A percentile compares a stretch with the other conserved stretches of the same genome.
These are phyloP conservation scores for Volutella citrinella DNA, from an alignment of 2,329 filamentous ascomycete species.

Conservation along the genomic window DNA sequence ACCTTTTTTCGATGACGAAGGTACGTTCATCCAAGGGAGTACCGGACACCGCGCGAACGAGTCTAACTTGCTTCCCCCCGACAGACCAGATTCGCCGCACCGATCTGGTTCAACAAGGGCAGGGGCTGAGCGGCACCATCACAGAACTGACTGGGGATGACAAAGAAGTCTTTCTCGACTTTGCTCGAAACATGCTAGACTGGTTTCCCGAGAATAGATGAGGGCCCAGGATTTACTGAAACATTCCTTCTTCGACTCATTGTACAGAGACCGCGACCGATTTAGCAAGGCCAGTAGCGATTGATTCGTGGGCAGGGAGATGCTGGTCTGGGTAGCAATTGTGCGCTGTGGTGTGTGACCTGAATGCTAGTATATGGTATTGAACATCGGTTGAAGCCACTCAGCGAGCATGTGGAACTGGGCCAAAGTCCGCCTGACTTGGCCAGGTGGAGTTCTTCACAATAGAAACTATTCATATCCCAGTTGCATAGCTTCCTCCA, in stretches of 20 bases:
- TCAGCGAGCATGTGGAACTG: too few species aligned
- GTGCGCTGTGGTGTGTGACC: too few species aligned
- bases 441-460: too few species aligned
- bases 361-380: too few species aligned
- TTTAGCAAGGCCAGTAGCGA: too few species aligned
- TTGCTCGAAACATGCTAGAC: slow-evolving; percentile 20
- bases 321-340: too few species aligned
- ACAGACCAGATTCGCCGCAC: background rate
- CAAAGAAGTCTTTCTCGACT: slow-evolving; percentile 19
- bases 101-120: background rate
- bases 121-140: slow-evolving; percentile 14
- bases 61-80: background rate
- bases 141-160: slow-evolving; percentile 16
- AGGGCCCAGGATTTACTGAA: background rate
- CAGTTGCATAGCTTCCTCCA: too few species aligned
- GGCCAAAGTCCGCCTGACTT: too few species aligned
- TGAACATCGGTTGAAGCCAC: too few species aligned
- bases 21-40: background rate
- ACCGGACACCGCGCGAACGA: background rate
- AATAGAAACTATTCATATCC: too few species aligned
- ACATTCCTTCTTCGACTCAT: background rate
- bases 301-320: too few species aligned
- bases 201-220: background rate
- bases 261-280: background rate
- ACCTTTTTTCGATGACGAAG: background rate